Evolutionary conservation across 2,329 filamentous ascomycete species (phyloP), one percentile per base, ranked within the genome.

Genomic region (Colletotrichum sp.): DNA sequence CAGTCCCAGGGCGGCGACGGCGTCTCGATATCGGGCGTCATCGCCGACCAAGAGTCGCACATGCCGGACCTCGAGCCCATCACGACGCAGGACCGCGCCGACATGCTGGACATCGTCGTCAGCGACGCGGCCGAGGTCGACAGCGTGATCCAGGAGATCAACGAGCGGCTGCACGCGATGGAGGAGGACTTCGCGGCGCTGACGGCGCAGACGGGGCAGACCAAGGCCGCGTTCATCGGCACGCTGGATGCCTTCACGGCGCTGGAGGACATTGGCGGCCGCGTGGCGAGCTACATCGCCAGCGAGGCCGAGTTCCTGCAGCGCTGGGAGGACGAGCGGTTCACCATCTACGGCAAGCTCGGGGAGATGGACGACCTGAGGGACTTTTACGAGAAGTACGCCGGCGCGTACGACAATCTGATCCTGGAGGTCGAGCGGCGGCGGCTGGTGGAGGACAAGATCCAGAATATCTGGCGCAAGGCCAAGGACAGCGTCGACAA

Each of bases 371-470:
- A 94, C 67, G 91, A 92, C 26, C 91, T 98, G 80, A 90, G 92
- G 13, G 88, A 91, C n/a, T 95, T 98, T 80, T 98, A 98, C 83
- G 94, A 96, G 76, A 93, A 94, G 21, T 99, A 98, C 80, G 89
- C 94, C 24, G 90, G 92, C 68, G 95, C 96, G 0, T 98, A 99
- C 81, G 94, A 95, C 79, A 93, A 93, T 24, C 87, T 99, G 15
- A 90, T 98, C 28, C 89, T 98, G 2, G 97, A 99, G 83, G 93
- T 96, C 8, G 93, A 94, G 68, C 89, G 97, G 28, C 90, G 97
- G 12, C 92, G 91, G 75, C 87, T 90, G 16, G 91, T 95, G 43
- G 94, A 97, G 80, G 91, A 93, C 36, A 93, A 94, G 77, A 93
- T 97, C 68, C 90, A 93, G 78, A 89, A 88, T 58, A 92, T 98